Conservation (phyloP, 768 basidiomycete genomes). For the Suillus placidus region DNA sequence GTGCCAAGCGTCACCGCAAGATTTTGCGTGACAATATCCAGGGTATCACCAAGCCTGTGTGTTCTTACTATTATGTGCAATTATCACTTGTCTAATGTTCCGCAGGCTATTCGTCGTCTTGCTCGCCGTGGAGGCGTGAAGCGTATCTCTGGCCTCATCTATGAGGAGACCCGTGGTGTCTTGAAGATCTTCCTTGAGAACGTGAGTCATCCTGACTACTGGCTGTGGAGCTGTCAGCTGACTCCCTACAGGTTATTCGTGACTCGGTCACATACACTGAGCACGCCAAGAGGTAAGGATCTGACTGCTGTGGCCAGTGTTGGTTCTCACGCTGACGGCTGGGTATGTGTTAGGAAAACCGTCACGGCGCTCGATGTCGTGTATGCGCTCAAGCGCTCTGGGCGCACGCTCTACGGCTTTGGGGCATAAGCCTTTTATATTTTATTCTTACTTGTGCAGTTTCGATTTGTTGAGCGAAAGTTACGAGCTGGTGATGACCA, state of each 20-base stretch:
- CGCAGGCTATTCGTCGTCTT: conserved; percentile 77
- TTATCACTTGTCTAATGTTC: conserved; percentile 55
- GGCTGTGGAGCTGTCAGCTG: conserved; percentile 11
- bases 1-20: conserved; percentile 50
- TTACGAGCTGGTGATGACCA: background rate
- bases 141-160: conserved; percentile 87
- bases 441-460: conserved; percentile 2
- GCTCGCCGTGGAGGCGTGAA: conserved; percentile 93
- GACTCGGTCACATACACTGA: conserved; percentile 94
- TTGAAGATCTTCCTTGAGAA: conserved; percentile 90
- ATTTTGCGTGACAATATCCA: conserved; percentile 52
- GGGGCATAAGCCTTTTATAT: conserved; percentile 52
- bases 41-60: conserved; percentile 54
- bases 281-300: conserved; percentile 72
- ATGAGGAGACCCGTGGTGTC: conserved; percentile 92
- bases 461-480: background rate
- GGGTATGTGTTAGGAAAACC: conserved; percentile 55
- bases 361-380: conserved; percentile 88
- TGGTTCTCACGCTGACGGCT: conserved; percentile 12
- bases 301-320: background rate
- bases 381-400: conserved; percentile 73
- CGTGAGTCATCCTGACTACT: conserved; percentile 46
- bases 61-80: conserved; percentile 28
- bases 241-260: conserved; percentile 69
- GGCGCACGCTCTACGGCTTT: conserved; percentile 82